phyloP scores from a whole-genome alignment of 257 asterid species.

The Paraleonurus japonicus region DNA sequence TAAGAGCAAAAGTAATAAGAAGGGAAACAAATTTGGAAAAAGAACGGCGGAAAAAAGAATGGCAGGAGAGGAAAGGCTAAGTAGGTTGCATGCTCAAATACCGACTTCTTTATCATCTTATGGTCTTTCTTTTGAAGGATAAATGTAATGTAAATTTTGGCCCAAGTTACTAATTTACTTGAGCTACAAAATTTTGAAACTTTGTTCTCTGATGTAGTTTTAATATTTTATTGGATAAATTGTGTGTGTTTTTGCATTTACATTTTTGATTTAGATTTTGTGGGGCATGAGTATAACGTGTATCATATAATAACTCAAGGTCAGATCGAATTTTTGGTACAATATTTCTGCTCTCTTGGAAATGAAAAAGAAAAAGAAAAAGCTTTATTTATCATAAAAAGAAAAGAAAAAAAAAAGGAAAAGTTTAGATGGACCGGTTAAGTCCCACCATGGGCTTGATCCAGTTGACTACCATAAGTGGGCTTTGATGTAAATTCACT shows the following conservation, averaged over 20 bases:
- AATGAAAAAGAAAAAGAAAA: no score
- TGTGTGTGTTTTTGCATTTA: neutral
- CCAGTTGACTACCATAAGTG: conserved; percentile 8
- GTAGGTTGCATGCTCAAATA: neutral
- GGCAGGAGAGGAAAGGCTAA: conserved; percentile 20
- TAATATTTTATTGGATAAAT: neutral
- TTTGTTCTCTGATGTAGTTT: neutral
- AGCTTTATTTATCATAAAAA: no score
- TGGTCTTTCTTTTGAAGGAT: neutral
- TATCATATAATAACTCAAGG: neutral
- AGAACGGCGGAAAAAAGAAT: conserved; percentile 18
- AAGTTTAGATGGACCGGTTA: neutral
- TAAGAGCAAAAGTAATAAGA: conserved; percentile 57
- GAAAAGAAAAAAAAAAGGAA: neutral
- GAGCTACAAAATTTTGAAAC: neutral
- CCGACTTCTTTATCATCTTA: conserved; percentile 4
- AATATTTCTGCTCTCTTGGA: no score
- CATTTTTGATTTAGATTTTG: neutral
- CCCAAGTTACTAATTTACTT: neutral
- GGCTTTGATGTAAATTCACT: conserved; percentile 21
- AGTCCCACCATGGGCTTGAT: neutral
- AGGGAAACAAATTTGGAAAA: conserved; percentile 46
- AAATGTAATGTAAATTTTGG: conserved; percentile 12
- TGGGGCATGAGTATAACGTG: no score
- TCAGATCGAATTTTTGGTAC: neutral